Evolutionary conservation across 345 rosid genomes (phyloP).

Genomic region (Gossypium bickii): DNA sequence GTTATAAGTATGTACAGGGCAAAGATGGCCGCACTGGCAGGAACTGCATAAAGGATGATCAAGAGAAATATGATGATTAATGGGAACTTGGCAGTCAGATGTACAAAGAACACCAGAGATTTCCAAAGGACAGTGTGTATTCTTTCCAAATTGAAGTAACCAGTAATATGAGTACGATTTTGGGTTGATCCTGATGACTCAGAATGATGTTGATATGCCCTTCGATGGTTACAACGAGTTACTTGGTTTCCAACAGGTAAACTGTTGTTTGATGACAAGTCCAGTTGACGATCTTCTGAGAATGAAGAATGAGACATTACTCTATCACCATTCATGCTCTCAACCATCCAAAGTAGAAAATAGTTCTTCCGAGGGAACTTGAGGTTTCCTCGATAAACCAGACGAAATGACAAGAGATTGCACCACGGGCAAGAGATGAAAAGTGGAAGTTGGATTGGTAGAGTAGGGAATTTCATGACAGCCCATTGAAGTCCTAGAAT

Average conservation of each 20-base stretch:
- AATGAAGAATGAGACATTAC: conserved; percentile 34
- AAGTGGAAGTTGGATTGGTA: conserved; percentile 84
- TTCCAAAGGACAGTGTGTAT: conserved; percentile 52
- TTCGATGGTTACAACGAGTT: conserved; percentile 27
- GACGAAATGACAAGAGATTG: conserved; percentile 69
- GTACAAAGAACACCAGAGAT: conserved; percentile 70
- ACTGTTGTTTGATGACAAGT: conserved; percentile 31
- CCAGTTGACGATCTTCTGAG: conserved; percentile 38
- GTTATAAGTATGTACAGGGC: conserved; percentile 78
- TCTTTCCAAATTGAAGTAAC: conserved; percentile 39
- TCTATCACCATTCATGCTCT: conserved; percentile 82
- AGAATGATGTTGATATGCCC: conserved; percentile 30
- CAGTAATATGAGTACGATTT: conserved; percentile 18
- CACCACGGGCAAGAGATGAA: conserved; percentile 95
- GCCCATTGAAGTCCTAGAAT: conserved; percentile 83
- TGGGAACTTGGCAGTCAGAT: conserved; percentile 85
- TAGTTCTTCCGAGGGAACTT: conserved; percentile 86
- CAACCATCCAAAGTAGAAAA: conserved; percentile 94
- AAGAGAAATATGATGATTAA: conserved; percentile 75
- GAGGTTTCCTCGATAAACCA: conserved; percentile 68
- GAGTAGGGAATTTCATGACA: conserved; percentile 68
- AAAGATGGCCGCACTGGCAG: conserved; percentile 81
- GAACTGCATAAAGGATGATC: conserved; percentile 74
- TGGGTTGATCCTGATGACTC: conserved; percentile 31
- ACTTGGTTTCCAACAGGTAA: conserved; percentile 26